phyloP scores from a whole-genome alignment of 352 stramenopile species.

The Phytophthora litchii region DNA sequence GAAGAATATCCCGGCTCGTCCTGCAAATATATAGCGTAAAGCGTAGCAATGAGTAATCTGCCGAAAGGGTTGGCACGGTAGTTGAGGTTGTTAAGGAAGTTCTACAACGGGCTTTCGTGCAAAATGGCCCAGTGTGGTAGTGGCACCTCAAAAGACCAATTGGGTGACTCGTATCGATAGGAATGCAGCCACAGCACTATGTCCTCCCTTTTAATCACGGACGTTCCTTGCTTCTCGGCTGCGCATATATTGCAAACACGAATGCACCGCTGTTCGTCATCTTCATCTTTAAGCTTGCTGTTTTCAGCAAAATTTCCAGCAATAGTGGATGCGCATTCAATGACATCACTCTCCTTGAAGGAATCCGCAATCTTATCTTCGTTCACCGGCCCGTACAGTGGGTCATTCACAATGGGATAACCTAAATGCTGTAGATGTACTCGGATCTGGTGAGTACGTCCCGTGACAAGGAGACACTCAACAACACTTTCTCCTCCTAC shows the following conservation, averaged over 20 bases:
- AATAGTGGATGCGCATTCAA: background rate
- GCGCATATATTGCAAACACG: slow-evolving; percentile 27
- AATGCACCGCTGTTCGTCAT: slow-evolving; percentile 26
- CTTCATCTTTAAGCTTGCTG: background rate
- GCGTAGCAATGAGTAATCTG: no score
- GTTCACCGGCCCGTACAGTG: slow-evolving; percentile 82
- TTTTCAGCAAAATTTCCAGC: background rate
- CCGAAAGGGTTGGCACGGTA: no score
- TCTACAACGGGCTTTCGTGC: background rate
- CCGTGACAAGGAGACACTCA: slow-evolving; percentile 90
- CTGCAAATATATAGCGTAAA: no score
- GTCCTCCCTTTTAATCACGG: slow-evolving; percentile 6
- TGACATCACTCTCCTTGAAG: background rate
- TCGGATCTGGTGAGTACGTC: slow-evolving; percentile 95
- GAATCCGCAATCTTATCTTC: background rate
- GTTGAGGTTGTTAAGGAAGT: no score
- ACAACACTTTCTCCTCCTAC: slow-evolving; percentile 70
- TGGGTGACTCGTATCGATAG: slow-evolving; percentile 47
- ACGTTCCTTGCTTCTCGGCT: background rate
- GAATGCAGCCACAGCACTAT: slow-evolving; percentile 58
- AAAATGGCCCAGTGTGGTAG: slow-evolving; percentile 43
- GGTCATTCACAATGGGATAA: slow-evolving; percentile 94
- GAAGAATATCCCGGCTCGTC: no score
- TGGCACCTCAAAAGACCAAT: slow-evolving; percentile 49
- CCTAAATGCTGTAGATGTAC: slow-evolving; percentile 91